Percentiles rank a stretch among this genome's conserved stretches.
Conservation (phyloP, 1,139 yeast genomes). For the Magnusiomyces clavatus region DNA sequence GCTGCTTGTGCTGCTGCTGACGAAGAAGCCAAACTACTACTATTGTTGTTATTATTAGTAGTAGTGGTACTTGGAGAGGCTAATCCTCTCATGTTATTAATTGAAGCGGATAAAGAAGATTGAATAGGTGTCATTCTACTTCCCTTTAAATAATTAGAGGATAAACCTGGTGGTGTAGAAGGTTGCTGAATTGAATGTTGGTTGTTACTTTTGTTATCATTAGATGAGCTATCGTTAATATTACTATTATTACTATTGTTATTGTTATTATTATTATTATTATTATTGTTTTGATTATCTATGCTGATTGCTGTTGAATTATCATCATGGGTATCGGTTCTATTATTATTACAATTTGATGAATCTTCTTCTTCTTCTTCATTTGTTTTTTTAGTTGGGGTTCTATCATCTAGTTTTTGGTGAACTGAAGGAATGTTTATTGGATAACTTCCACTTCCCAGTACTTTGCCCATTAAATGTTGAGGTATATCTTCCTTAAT, state of each 20-base stretch:
- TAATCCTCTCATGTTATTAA: too few relatives aligned
- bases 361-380: neutral
- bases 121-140: too few relatives aligned
- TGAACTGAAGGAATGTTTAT: neutral
- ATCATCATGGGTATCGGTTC: neutral
- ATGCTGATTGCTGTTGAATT: too few relatives aligned
- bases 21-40: neutral
- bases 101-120: too few relatives aligned
- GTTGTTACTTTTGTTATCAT: neutral
- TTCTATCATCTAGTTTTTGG: neutral
- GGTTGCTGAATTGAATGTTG: neutral
- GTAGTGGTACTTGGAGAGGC: too few relatives aligned
- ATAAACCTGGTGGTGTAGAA: neutral
- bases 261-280: too few relatives aligned
- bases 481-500: neutral
- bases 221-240: too few relatives aligned
- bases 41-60: too few relatives aligned
- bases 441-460: slow-evolving; percentile 1
- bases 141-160: neutral
- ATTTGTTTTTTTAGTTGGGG: neutral
- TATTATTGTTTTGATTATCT: too few relatives aligned
- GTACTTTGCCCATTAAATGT: neutral
- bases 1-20: neutral
- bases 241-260: too few relatives aligned
- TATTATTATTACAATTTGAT: neutral